Evolutionary conservation across 1,284 basidiomycete genomes (phyloP).

Genomic region (Trametes polyzona): DNA sequence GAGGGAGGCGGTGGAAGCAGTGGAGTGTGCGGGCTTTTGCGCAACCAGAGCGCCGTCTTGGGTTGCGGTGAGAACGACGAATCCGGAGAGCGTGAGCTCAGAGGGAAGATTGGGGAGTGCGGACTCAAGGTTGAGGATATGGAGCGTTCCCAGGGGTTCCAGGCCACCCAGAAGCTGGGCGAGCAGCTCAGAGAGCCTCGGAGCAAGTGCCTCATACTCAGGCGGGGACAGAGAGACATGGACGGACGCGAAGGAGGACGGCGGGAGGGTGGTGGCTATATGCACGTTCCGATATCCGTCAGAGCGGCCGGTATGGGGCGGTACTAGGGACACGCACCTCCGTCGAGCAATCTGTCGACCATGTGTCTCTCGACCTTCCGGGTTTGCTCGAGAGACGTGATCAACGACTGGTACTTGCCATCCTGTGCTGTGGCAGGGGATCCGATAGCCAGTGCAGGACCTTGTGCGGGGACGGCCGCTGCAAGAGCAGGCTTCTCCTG

Average conservation of each 20-base stretch:
- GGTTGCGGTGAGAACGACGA: conserved; percentile 51
- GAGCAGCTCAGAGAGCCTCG: conserved; percentile 59
- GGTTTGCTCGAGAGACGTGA: conserved; percentile 58
- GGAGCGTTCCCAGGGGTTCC: conserved; percentile 66
- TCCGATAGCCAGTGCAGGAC: conserved; percentile 67
- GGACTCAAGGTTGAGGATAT: conserved; percentile 58
- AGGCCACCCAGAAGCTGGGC: conserved; percentile 61
- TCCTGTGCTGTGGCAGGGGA: conserved; percentile 75
- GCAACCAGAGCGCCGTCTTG: conserved; percentile 56
- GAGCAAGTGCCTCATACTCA: conserved; percentile 63
- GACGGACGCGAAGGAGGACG: conserved; percentile 64
- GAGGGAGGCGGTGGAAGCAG: conserved; percentile 37
- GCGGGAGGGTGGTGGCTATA: conserved; percentile 60
- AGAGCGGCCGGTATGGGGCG: conserved; percentile 9
- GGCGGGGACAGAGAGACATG: conserved; percentile 61
- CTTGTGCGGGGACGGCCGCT: conserved; percentile 35
- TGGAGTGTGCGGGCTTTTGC: conserved; percentile 61
- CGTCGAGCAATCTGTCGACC: conserved; percentile 75
- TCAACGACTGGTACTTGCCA: conserved; percentile 72
- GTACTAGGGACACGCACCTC: conserved; percentile 51
- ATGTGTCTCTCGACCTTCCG: conserved; percentile 71
- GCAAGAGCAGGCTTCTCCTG: conserved; percentile 24
- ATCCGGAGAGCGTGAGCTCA: conserved; percentile 65
- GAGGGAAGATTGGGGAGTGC: conserved; percentile 50
- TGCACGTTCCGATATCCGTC: conserved; percentile 16